Evolutionary conservation across 2,329 filamentous ascomycete species (phyloP).

Genomic region (Ascochyta viciae-villosae): DNA sequence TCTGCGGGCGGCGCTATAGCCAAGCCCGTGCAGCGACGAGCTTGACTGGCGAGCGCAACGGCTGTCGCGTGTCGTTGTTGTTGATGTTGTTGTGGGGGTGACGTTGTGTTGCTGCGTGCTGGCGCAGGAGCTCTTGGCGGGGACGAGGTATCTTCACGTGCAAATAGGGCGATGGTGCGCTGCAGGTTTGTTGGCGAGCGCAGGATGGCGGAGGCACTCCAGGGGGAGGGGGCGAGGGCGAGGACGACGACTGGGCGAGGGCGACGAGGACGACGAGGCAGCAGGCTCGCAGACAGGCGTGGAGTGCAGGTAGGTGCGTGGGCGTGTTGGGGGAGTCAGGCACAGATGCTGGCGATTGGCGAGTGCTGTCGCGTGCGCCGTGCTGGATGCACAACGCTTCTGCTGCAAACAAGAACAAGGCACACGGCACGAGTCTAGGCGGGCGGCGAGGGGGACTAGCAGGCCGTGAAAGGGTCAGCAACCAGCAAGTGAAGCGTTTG

Average conservation of each 20-base stretch:
- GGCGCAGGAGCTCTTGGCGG: slow-evolving; percentile 33
- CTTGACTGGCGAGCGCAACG: slow-evolving; percentile 32
- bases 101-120: slow-evolving; percentile 15
- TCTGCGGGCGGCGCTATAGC: slow-evolving; percentile 60
- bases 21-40: slow-evolving; percentile 58
- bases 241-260: background rate
- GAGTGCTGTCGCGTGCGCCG: slow-evolving; percentile 39
- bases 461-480: background rate
- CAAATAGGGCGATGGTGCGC: slow-evolving; percentile 25
- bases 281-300: slow-evolving; percentile 9
- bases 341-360: slow-evolving; percentile 37
- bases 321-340: slow-evolving; percentile 32
- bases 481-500: slow-evolving; percentile 6
- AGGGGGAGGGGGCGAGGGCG: background rate
- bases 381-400: slow-evolving; percentile 36
- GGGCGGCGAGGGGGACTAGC: slow-evolving; percentile 12
- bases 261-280: no score
- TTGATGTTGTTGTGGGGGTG: slow-evolving; percentile 22
- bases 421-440: slow-evolving; percentile 15
- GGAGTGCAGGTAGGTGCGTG: slow-evolving; percentile 9
- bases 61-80: slow-evolving; percentile 25
- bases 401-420: slow-evolving; percentile 14
- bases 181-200: slow-evolving; percentile 8
- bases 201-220: slow-evolving; percentile 3
- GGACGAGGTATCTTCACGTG: slow-evolving; percentile 46